Evolutionary conservation across 345 rosid genomes (phyloP).

Genomic region (Gossypium bickii): DNA sequence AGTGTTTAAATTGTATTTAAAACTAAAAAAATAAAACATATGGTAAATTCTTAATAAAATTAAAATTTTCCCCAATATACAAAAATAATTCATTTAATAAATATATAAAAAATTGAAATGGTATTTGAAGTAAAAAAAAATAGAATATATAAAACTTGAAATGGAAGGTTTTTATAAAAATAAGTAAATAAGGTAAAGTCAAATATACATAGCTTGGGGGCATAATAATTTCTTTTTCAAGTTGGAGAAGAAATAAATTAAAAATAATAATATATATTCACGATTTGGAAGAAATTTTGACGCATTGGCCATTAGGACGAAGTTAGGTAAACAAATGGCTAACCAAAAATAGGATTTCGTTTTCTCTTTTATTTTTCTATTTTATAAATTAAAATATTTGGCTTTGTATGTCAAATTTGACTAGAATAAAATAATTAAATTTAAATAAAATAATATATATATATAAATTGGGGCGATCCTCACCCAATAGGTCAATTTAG

Average conservation of each 20-base stretch:
- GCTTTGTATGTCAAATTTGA: not conserved
- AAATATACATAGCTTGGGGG: not conserved
- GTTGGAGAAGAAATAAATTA: not conserved
- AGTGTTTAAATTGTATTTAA: too few relatives aligned
- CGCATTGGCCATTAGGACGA: not conserved
- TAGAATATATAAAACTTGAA: not conserved
- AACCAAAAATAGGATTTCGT: not conserved
- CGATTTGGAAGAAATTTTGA: not conserved
- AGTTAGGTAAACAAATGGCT: not conserved
- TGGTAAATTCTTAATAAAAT: too few relatives aligned
- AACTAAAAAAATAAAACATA: too few relatives aligned
- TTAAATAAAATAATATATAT: too few relatives aligned
- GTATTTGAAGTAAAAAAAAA: too few relatives aligned
- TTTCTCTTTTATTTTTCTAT: not conserved
- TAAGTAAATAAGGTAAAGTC: not conserved
- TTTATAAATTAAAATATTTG: not conserved
- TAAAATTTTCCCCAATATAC: too few relatives aligned
- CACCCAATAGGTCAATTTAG: not conserved
- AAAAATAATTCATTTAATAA: too few relatives aligned
- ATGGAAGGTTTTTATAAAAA: not conserved
- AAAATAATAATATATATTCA: not conserved
- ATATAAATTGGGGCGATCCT: not conserved
- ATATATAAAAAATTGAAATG: too few relatives aligned
- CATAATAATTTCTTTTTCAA: not conserved
- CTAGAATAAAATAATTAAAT: not conserved